These are phyloP conservation scores for Thermomyces lanuginosus DNA, from an alignment of 2,329 filamentous ascomycete genomes.

Conservation along the genomic window DNA sequence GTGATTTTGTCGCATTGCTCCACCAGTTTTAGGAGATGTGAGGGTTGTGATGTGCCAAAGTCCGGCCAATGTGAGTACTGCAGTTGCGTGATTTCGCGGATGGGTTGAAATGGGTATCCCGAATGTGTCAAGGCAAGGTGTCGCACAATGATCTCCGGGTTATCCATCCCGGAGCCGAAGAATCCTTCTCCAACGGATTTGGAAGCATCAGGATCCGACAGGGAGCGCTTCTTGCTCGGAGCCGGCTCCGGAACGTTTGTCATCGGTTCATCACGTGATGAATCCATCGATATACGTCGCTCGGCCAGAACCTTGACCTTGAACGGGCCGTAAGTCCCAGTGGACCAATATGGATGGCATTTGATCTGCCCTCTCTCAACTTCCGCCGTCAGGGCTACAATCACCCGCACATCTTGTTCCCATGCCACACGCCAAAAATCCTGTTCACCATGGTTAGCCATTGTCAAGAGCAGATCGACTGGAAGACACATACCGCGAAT, in stretches of 20 bases:
- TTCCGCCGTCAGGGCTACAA: conserved; percentile 94
- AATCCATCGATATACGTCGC: conserved; percentile 61
- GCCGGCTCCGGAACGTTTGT: too few relatives aligned
- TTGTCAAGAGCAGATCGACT: not conserved
- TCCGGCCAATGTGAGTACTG: conserved; percentile 97
- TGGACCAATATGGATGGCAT: conserved; percentile 85
- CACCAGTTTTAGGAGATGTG: conserved; percentile 73
- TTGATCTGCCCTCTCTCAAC: conserved; percentile 86
- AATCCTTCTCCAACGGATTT: too few relatives aligned
- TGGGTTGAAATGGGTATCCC: conserved; percentile 61
- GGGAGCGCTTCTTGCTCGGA: too few relatives aligned
- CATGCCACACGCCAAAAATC: conserved; percentile 97
- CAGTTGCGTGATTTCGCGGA: conserved; percentile 84
- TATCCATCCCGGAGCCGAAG: too few relatives aligned
- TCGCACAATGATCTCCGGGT: conserved; percentile 67
- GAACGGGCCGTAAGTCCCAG: conserved; percentile 60
- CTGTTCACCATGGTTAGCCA: conserved; percentile 30
- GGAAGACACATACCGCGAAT: conserved; percentile 51
- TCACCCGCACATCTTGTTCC: conserved; percentile 88
- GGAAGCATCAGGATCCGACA: too few relatives aligned
- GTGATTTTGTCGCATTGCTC: conserved; percentile 64
- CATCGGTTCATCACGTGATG: too few relatives aligned
- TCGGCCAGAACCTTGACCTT: conserved; percentile 64
- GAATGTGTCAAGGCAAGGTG: conserved; percentile 73
- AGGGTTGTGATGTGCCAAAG: conserved; percentile 81